A percentile compares a stretch with the other conserved stretches of the same genome.
Evolutionary conservation across 2,329 filamentous ascomycete species (phyloP).

Genomic region (Monosporascus sp.): DNA sequence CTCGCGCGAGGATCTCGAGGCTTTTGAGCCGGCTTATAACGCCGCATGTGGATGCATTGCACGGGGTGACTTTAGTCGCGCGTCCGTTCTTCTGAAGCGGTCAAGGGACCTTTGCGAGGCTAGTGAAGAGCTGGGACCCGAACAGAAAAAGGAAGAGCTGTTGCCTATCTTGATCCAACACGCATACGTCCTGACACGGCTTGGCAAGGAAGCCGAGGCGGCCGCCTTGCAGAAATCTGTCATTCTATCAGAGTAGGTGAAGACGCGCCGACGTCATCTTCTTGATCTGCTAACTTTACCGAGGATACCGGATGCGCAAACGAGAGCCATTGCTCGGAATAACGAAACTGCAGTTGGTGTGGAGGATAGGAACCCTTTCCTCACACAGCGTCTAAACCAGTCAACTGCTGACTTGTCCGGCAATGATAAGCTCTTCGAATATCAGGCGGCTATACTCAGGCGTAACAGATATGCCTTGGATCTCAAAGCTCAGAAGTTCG

Average conservation of each 20-base stretch:
- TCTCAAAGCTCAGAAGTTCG: conserved; percentile 63
- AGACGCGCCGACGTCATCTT: neutral
- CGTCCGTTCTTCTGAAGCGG: conserved; percentile 62
- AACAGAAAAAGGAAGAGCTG: conserved; percentile 70
- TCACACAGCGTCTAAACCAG: conserved; percentile 58
- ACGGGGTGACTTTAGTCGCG: conserved; percentile 60
- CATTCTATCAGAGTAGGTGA: conserved; percentile 54
- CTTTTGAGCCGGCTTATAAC: conserved; percentile 81
- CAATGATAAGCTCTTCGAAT: conserved; percentile 65
- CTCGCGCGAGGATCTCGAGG: conserved; percentile 59
- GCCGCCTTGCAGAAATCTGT: conserved; percentile 58
- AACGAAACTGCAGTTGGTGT: conserved; percentile 48
- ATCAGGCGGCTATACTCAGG: conserved; percentile 58
- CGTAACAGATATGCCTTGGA: conserved; percentile 62
- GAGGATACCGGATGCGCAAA: conserved; percentile 64
- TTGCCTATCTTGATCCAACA: conserved; percentile 74
- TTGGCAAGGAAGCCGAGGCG: conserved; percentile 64
- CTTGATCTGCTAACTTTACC: conserved; percentile 4
- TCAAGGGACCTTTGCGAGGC: conserved; percentile 68
- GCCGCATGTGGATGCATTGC: conserved; percentile 70
- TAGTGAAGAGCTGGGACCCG: conserved; percentile 66
- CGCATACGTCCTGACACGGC: conserved; percentile 62
- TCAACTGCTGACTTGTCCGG: conserved; percentile 46
- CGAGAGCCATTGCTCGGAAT: conserved; percentile 61
- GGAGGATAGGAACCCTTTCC: conserved; percentile 57